phyloP scores from a whole-genome alignment of 768 basidiomycete species.

The Clavaria fumosa region DNA sequence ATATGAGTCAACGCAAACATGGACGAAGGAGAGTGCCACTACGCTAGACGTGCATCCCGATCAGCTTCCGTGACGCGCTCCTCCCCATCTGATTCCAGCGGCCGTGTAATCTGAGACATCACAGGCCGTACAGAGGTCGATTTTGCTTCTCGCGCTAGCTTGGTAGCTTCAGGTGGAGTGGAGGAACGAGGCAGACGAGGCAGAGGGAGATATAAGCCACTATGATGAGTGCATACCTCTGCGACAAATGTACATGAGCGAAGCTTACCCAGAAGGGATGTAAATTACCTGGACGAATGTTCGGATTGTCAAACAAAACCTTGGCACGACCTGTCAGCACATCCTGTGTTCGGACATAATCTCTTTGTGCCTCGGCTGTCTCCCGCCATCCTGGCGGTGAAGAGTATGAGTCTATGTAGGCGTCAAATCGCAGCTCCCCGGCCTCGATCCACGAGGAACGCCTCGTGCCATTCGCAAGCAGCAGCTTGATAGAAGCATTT shows the following conservation, averaged over 20 bases:
- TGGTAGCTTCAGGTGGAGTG: slow-evolving; percentile 41
- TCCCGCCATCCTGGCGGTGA: slow-evolving; percentile 42
- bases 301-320: slow-evolving; percentile 29
- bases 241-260: too few relatives aligned
- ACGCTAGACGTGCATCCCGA: slow-evolving; percentile 62
- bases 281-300: slow-evolving; percentile 6
- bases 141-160: too few relatives aligned
- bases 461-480: slow-evolving; percentile 28
- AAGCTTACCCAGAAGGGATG: background rate
- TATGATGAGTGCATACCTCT: too few relatives aligned
- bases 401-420: slow-evolving; percentile 53
- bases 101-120: too few relatives aligned
- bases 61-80: slow-evolving; percentile 48
- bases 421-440: slow-evolving; percentile 34
- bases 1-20: background rate
- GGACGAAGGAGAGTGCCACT: slow-evolving; percentile 14
- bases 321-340: slow-evolving; percentile 44
- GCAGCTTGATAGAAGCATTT: slow-evolving; percentile 28
- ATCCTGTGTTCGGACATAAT: slow-evolving; percentile 64
- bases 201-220: too few relatives aligned
- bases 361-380: slow-evolving; percentile 35
- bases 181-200: slow-evolving; percentile 10
- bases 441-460: slow-evolving; percentile 54
- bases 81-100: slow-evolving; percentile 53
- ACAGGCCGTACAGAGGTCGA: too few relatives aligned